Evolutionary conservation across 352 stramenopile genomes (phyloP).

Genomic region (Globisporangium sylvaticum): DNA sequence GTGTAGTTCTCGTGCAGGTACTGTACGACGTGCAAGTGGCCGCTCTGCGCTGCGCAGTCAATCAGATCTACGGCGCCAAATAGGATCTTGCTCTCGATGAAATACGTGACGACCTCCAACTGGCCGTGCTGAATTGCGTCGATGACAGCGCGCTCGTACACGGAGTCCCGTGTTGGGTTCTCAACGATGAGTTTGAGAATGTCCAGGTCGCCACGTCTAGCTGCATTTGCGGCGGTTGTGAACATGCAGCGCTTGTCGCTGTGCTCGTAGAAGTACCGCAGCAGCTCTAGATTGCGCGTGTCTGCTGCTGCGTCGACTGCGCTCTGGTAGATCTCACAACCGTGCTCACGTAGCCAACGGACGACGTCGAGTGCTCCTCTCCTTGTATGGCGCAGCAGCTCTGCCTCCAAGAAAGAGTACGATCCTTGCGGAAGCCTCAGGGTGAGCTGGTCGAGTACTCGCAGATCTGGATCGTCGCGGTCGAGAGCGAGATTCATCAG

Average conservation of each 20-base stretch:
- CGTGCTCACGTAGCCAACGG: not conserved
- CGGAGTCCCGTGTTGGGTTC: not conserved
- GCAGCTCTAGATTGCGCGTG: not conserved
- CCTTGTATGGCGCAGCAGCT: not conserved
- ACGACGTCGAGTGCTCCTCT: not conserved
- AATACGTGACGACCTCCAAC: not conserved
- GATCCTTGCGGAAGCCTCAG: not conserved
- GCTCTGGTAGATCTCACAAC: not conserved
- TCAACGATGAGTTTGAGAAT: not conserved
- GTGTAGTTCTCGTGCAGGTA: not conserved
- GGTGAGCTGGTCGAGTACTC: not conserved
- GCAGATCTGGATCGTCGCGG: not conserved
- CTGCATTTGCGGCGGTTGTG: not conserved
- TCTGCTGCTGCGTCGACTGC: not conserved
- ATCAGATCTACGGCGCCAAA: not conserved
- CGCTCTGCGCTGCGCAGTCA: not conserved
- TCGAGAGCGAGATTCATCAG: not conserved
- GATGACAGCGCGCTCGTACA: not conserved
- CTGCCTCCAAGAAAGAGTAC: not conserved
- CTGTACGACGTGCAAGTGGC: not conserved
- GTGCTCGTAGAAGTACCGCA: not conserved
- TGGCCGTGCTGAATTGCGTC: not conserved
- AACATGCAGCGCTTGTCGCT: not conserved
- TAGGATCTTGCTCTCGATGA: not conserved
- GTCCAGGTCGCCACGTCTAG: not conserved